Evolutionary conservation across 179 eudicot genomes (phyloP).

Genomic region (Vitellaria paradoxa): DNA sequence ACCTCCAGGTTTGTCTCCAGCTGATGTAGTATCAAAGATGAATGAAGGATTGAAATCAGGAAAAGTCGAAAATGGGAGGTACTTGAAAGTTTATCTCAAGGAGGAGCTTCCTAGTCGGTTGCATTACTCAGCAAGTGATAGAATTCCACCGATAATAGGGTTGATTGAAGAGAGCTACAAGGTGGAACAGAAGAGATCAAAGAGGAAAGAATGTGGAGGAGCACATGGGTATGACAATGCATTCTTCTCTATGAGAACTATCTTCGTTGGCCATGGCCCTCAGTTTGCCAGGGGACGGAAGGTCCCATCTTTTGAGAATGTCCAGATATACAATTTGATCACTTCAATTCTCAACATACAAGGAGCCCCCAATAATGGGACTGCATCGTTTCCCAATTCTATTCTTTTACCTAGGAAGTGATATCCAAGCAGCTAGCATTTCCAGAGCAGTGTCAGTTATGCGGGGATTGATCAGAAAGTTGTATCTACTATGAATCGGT

Average conservation of each 20-base stretch:
- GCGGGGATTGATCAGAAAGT: background rate
- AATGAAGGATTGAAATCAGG: constrained; percentile 71
- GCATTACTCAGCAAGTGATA: constrained; percentile 61
- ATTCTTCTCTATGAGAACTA: constrained; percentile 84
- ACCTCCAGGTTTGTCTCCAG: constrained; percentile 28
- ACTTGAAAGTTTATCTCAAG: constrained; percentile 64
- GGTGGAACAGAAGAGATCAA: constrained; percentile 57
- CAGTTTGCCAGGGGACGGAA: constrained; percentile 64
- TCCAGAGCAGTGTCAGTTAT: background rate
- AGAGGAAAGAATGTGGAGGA: constrained; percentile 77
- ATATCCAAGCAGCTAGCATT: background rate
- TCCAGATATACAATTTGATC: constrained; percentile 76
- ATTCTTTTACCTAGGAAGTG: constrained; percentile 47
- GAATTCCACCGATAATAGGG: constrained; percentile 87
- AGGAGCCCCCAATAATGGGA: constrained; percentile 81
- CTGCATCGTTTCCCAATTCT: constrained; percentile 44
- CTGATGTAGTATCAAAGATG: constrained; percentile 69
- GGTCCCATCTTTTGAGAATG: constrained; percentile 85
- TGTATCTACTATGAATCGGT: background rate
- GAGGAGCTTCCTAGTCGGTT: constrained; percentile 77
- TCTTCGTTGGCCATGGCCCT: constrained; percentile 90
- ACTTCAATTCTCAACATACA: constrained; percentile 59
- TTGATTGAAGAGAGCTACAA: constrained; percentile 66
- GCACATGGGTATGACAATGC: constrained; percentile 95
- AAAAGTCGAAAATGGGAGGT: constrained; percentile 58